These are phyloP conservation scores for Vitis riparia DNA, from an alignment of 164 flowering plant species.

Conservation along the genomic window DNA sequence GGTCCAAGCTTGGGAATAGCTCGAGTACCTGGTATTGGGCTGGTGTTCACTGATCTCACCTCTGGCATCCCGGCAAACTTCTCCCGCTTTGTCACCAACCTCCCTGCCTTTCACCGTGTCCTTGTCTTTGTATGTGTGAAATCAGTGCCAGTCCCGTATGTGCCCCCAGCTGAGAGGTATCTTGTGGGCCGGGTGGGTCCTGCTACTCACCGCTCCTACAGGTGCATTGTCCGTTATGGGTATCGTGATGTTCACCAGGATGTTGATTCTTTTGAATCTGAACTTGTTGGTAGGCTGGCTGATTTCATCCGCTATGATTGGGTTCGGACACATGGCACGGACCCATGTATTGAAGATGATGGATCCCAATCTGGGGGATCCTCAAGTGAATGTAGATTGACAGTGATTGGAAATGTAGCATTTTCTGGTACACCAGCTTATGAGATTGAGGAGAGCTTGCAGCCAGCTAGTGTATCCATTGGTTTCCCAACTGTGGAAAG, in stretches of 20 bases:
- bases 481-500: constrained; percentile 60
- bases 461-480: constrained; percentile 65
- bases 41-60: constrained; percentile 79
- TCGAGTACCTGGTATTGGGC: constrained; percentile 86
- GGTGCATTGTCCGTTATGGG: constrained; percentile 91
- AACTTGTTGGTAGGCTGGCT: constrained; percentile 59
- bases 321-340: constrained; percentile 17
- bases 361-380: constrained; percentile 34
- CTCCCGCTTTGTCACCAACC: constrained; percentile 91
- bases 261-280: constrained; percentile 76
- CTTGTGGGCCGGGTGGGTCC: constrained; percentile 93
- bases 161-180: constrained; percentile 75
- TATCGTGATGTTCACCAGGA: constrained; percentile 94
- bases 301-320: constrained; percentile 71
- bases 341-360: constrained; percentile 28
- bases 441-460: constrained; percentile 54
- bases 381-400: constrained; percentile 44
- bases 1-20: constrained; percentile 91
- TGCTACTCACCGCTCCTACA: constrained; percentile 68
- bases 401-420: constrained; percentile 64
- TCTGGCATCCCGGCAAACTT: constrained; percentile 94
- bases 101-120: constrained; percentile 87
- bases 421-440: constrained; percentile 35
- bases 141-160: constrained; percentile 79
- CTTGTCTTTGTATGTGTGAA: constrained; percentile 82